Evolutionary conservation across 2,329 filamentous ascomycete species (phyloP).

Genomic region (Fusarium nisikadoi): DNA sequence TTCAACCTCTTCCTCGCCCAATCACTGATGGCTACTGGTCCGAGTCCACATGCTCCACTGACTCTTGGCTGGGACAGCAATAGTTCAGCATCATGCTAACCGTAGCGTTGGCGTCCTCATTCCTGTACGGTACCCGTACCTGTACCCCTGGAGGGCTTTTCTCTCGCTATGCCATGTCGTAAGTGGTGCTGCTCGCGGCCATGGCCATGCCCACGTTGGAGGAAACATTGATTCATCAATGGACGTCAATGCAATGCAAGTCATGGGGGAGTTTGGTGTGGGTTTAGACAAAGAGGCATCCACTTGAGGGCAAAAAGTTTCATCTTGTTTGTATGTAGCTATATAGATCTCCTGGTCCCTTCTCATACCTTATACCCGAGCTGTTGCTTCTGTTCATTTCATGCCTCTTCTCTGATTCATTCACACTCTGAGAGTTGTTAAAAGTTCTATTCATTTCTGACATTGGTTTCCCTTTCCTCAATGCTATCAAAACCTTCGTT

Average conservation of each 20-base stretch:
- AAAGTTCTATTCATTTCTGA: conserved; percentile 4
- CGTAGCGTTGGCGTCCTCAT: conserved; percentile 24
- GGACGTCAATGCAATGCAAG: conserved; percentile 34
- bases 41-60: conserved; percentile 34
- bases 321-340: conserved; percentile 18
- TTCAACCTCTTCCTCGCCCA: conserved; percentile 31
- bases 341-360: conserved; percentile 31
- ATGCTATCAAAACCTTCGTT: background rate
- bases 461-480: background rate
- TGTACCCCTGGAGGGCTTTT: conserved; percentile 24
- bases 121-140: background rate
- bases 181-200: conserved; percentile 30
- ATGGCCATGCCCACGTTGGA: conserved; percentile 18
- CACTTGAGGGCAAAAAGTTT: conserved; percentile 24
- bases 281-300: conserved; percentile 37
- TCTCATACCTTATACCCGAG: conserved; percentile 6
- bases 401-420: conserved; percentile 27
- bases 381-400: conserved; percentile 10
- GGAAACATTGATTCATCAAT: conserved; percentile 20
- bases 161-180: conserved; percentile 17
- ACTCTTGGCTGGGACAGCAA: conserved; percentile 21
- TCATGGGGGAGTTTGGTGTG: conserved; percentile 29
- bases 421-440: conserved; percentile 16
- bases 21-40: conserved; percentile 27
- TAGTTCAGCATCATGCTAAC: background rate